Base-by-base conservation (phyloP, 2,329 filamentous ascomycete genomes). In the Penicillium sp. region DNA sequence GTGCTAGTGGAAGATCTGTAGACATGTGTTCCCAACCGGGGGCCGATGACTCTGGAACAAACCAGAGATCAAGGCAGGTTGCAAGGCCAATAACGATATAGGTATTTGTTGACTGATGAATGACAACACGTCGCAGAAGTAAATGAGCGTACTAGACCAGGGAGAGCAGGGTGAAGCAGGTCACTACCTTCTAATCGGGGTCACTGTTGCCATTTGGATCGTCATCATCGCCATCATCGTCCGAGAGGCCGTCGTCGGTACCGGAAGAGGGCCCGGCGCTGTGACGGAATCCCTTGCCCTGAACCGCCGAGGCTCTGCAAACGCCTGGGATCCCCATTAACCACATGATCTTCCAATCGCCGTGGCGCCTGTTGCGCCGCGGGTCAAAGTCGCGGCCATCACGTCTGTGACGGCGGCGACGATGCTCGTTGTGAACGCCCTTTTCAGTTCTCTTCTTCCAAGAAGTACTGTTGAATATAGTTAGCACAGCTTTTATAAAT, bases 401-500 rank as follows among this genome's bases (percentile, higher is more conserved):
- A 67, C 65, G 60, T 54, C 63, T 64, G 62, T 67, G 68, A 69
- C 64, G 72, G 57, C 72, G 69, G 65, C 70, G 71, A 64, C 72
- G 61, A 68, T 74, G 63, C 61, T 74, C 67, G 58, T 66, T 61
- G 67, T 78, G 74, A 73, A 82, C 73, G 82, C 81, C 83, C 81
- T 84, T 80, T 90, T 87, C 80, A 87, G 78, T 79, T 83, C 72
- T 86, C 83, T 70, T 97, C 92, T 75, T 97, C 93, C 75, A 97
- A 77, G 89, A 97, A 97, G 88, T 96, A 97, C 48, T 50, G 16
- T 50, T 14, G 16, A n/a, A 26, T 17, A 35, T 35, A 17, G 53
- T 54, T 52, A 59, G 58, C 45, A 58, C 19, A 37, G n/a, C 5
- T 5, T 12, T 35, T 28, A 35, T 16, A 17, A 50, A 25, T 17